Evolutionary conservation across 139 green algal species (phyloP).

Genomic region (Auxenochlorella protothecoides): DNA sequence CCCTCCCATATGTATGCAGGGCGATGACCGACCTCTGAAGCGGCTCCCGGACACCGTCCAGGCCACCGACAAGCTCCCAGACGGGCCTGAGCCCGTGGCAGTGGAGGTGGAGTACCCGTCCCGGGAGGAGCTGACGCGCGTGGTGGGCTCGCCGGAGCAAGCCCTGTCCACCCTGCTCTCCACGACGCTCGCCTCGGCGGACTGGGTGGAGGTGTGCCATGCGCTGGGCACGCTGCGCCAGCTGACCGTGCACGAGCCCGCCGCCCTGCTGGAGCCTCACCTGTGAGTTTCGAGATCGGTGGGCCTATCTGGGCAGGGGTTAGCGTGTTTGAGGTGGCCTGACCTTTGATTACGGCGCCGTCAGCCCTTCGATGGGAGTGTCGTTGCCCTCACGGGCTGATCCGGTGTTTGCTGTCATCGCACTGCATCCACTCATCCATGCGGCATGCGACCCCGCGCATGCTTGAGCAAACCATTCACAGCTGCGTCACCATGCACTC

Average conservation of each 20-base stretch:
- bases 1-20: background rate
- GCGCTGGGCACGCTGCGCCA: conserved; percentile 27
- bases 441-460: no score
- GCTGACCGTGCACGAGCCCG: conserved; percentile 18
- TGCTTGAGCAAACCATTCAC: no score
- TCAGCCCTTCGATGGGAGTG: no score
- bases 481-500: background rate
- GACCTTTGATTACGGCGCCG: no score
- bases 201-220: conserved; percentile 21
- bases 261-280: background rate
- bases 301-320: no score
- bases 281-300: conserved; percentile 8
- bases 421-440: no score
- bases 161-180: background rate
- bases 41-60: conserved; percentile 9
- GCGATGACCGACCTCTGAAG: conserved; percentile 17
- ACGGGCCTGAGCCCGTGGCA: conserved; percentile 29
- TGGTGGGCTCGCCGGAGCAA: background rate
- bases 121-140: conserved; percentile 12
- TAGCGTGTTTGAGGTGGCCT: no score
- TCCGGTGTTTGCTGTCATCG: no score
- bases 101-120: conserved; percentile 34
- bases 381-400: no score
- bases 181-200: conserved; percentile 7
- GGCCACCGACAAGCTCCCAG: conserved; percentile 26